A percentile compares a stretch with the other conserved stretches of the same genome.
These are phyloP conservation scores for Ascochyta clinopodiicola DNA, from an alignment of 2,329 filamentous ascomycete species.

Conservation along the genomic window DNA sequence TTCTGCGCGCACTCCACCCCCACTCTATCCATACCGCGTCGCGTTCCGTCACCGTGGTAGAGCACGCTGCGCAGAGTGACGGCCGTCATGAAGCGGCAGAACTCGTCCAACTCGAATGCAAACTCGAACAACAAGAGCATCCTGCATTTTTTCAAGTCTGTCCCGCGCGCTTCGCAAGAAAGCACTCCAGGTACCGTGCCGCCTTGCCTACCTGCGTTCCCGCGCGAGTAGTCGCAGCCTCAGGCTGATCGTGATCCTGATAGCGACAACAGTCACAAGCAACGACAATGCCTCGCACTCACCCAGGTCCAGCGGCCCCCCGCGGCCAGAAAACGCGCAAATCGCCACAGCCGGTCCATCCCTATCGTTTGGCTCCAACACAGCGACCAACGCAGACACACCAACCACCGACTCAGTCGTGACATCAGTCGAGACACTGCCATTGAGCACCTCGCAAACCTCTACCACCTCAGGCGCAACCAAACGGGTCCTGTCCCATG, in stretches of 20 bases:
- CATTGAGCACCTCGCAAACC: slow-evolving; percentile 28
- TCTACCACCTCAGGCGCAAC: slow-evolving; percentile 44
- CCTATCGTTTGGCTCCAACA: not conserved
- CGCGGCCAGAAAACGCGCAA: not conserved
- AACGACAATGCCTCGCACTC: not conserved
- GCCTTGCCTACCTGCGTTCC: not conserved
- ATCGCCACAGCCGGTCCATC: not conserved
- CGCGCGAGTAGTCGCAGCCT: slow-evolving; percentile 3
- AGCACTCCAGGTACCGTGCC: slow-evolving; percentile 7
- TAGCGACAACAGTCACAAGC: slow-evolving; percentile 3
- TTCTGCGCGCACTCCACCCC: not conserved
- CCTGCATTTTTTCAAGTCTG: slow-evolving; percentile 16
- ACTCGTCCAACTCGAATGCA: not conserved
- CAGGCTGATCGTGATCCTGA: not conserved
- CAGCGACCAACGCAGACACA: slow-evolving; percentile 10
- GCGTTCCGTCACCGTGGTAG: not conserved
- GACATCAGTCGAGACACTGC: slow-evolving; percentile 4
- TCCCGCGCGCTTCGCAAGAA: slow-evolving; percentile 2
- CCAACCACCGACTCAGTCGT: slow-evolving; percentile 7
- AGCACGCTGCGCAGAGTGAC: not conserved
- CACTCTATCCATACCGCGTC: slow-evolving; percentile 4
- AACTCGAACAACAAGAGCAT: slow-evolving; percentile 3
- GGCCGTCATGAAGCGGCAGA: slow-evolving; percentile 14
- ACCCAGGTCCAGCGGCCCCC: not conserved
- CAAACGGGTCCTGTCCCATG: slow-evolving; percentile 62